phyloP scores from a whole-genome alignment of 257 asterid species.

The Henckelia pumila region DNA sequence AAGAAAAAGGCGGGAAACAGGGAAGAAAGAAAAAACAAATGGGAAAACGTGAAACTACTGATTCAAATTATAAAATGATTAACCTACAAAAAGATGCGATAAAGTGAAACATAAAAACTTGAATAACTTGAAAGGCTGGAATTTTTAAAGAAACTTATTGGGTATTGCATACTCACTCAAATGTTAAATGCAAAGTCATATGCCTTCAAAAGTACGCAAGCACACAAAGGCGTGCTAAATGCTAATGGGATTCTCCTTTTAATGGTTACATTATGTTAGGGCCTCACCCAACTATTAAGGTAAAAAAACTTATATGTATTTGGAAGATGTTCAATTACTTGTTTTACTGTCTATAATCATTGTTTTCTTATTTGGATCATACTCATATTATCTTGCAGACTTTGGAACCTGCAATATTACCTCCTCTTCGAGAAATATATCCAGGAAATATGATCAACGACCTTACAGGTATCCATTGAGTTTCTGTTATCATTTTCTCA shows the following conservation, averaged over 20 bases:
- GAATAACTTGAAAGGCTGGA: too few species aligned
- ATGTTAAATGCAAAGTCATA: slow-evolving; percentile 11
- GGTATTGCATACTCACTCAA: too few species aligned
- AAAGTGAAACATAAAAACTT: too few species aligned
- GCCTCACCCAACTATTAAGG: background rate
- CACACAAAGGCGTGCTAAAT: background rate
- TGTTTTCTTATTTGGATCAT: slow-evolving; percentile 19
- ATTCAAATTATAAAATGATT: too few species aligned
- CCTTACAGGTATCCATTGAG: slow-evolving; percentile 57
- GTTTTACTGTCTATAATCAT: background rate
- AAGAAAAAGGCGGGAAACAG: too few species aligned
- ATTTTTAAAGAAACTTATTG: too few species aligned
- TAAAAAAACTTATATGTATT: background rate
- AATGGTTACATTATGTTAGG: background rate
- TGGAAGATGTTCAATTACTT: background rate
- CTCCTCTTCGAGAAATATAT: slow-evolving; percentile 84
- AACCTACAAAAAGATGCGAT: background rate
- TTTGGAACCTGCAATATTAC: slow-evolving; percentile 72
- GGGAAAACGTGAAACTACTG: background rate
- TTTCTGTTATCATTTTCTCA: slow-evolving; percentile 3
- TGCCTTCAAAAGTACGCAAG: slow-evolving; percentile 9
- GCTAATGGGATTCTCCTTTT: background rate
- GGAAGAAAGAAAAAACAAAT: background rate
- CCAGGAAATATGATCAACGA: slow-evolving; percentile 80
- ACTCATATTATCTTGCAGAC: slow-evolving; percentile 64